Evolutionary conservation across 352 stramenopile genomes (phyloP), one percentile per base, ranked within the genome.

Genomic region (Albugo candida): DNA sequence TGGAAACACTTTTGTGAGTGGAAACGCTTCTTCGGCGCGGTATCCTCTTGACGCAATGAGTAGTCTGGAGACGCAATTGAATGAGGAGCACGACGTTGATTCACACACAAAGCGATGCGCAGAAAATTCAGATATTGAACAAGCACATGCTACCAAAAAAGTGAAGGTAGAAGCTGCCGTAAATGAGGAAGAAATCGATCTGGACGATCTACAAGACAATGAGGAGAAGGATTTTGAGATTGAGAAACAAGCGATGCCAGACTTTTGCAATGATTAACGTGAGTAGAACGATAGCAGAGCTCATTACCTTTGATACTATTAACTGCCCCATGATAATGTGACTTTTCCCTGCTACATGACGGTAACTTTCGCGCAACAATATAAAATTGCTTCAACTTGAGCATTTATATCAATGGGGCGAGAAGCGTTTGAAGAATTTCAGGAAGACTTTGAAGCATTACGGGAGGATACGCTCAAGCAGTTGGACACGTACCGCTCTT

Each of bases 161-260:
- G 40, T 52, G 73, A 19, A 63, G 77, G 39, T 63, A 76, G 13
- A 77, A 91, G 19, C 65, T 77, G 24, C 64, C 85, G 42, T 55
- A 16, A 89, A 88, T 47, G 79, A 85, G 50, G 83, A 95, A 69
- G 88, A 97, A 50, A 96, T 97, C 51, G 83, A 97, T 42, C 62
- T 96, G 41, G 88, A 96, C 45, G 80, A 93, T 42, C 54, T 57
- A 27, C 49, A 55, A 39, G 55, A 55, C 20, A 40, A 49, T 21
- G 40, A 58, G 20, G 49, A 58, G 21, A 49, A 36, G 20, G 27
- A 41, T 19, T 50, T 38, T 11, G n/a, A 21, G 46, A 49, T 38
- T 12, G 16, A 49, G 12, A 34, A 49, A 5, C 21, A 49, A 37
- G 17, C 14, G 14, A 49, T 34, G 18, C n/a, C 18, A 34, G 12